Base-by-base conservation (phyloP, 495 filamentous ascomycete species). In the Xylaria castorea region DNA sequence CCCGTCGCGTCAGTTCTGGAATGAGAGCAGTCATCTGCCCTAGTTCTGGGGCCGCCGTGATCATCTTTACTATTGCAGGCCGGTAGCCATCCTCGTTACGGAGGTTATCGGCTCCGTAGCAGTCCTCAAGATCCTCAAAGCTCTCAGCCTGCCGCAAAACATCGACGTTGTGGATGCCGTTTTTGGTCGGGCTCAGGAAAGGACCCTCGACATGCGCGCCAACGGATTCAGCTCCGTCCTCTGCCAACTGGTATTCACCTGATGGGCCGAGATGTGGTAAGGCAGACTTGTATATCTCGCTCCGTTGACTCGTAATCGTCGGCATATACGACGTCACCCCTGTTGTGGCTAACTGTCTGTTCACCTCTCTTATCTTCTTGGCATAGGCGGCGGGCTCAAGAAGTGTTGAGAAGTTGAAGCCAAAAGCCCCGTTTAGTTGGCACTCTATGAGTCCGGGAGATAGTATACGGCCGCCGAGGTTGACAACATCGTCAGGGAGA, bases 131-230 rank as follows among this genome's bases (percentile, higher is more conserved):
- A 73, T 91, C 89, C 12, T 81, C 72, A 66, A 91, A 84, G 62
- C 80, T 86, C 42, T 85, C 77, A 46, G 88, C 85, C 46, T 79
- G 71, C 44, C 84, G 89, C 25, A 97, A 85, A 22, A 92, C 91
- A 55, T 88, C 85, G 20, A 83, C 75, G 75, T 92, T 91, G 83
- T 95, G 90, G 68, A 94, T 89, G 66, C 92, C 94, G 74, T 93
- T 87, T 82, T 92, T 87, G 69, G 84, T 78, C 66, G 90, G 87
- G 78, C 79, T 91, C 66, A 97, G 85, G 83, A 95, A 97, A 0
- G 94, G 93, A 0, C 94, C 94, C 85, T 97, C 93, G 76, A 90
- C 89, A 76, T 97, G 94, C 5, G 93, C 93, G 3, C 93, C 93
- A 6, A 97, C 89, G 1, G 92, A 93, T 79, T 95, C 92, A 42